Evolutionary conservation across 2,329 filamentous ascomycete species (phyloP), one percentile per base, ranked within the genome.

Genomic region (Alternaria brassicicola): DNA sequence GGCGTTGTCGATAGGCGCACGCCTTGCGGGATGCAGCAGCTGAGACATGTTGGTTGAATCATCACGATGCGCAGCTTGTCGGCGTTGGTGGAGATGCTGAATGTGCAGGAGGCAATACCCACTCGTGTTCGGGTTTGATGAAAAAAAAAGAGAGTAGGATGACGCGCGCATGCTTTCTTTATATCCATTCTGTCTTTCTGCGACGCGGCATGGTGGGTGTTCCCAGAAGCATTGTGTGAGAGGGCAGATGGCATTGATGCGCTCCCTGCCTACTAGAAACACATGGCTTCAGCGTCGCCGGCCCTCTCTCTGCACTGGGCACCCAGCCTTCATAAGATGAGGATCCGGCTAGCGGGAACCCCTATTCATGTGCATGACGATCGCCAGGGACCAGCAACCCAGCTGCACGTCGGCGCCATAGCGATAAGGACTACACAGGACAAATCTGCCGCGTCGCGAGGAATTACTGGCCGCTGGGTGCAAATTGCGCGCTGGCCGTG

Each of bases 211-310:
- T 65, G 33, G 60, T 57, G 59, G 59, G 52, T 66, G 49, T 53
- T 49, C 59, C 62, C 55, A 49, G 61, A 35, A 43, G 17, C 26
- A 36, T 35, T n/a, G 39, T 28, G 41, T 43, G 47, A 47, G 48
- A 46, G 42, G 41, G 31, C 49, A 59, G 36, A 68, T 56, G 55
- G 57, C 52, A 55, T 65, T 63, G 31, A 66, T 64, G 65, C 62
- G 55, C 49, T 33, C 28, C 43, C 23, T 41, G 39, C 8, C 23
- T 39, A 30, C 36, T 30, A 39, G 53, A 35, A 50, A 52, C 41
- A 33, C 39, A 38, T 54, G 63, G 21, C 48, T 43, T 47, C 31
- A 59, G 47, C 54, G 50, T 33, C 42, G 25, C 35, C 52, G 55
- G 57, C 56, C 50, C 35, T 38, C 57, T 57, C 59, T 59, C 57